Base-by-base conservation (phyloP, 768 basidiomycete genomes). In the Galerina marginata region DNA sequence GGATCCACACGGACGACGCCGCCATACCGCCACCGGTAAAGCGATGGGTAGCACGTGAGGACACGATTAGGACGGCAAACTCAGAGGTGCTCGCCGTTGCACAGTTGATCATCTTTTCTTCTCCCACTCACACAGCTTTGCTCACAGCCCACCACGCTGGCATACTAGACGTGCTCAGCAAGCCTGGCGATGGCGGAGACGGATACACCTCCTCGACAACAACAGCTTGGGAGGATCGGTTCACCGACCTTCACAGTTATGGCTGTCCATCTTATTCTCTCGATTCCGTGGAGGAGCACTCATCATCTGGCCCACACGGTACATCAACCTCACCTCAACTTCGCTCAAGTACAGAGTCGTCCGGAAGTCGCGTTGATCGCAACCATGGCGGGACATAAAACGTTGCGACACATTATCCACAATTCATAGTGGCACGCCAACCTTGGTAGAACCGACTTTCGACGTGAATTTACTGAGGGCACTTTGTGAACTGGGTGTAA, bases 401-500 rank as follows among this genome's bases (percentile, higher is more conserved):
- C 77, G 77, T 63, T 82, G 79, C 63, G 86, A 88, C 64, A 77
- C 77, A 10, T 58, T 77, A 40, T 71, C 75, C 20, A 76, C 78
- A n/a, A 70, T 73, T 16, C 74, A 80, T 38, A 74, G 76, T 59
- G 79, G 84, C 52, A 65, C 75, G 61, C 78, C 77, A 9, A 84
- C 75, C 60, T 74, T 93, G 40, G 87, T 95, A 9, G 95, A 95
- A 61, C 83, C 90, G n/a, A 89, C 82, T 60, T 98, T 98, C 65
- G 96, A 99, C 66, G 96, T 98, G 78, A 93, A 89, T 69, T 82
- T 96, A 20, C 76, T 99, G 59, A 79, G 96, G 66, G 88, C 90
- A n/a, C 76, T 99, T 48, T 98, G 96, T 72, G 96, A 99, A 50
- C 76, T 96, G 63, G 95, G 97, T 71, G 96, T 97, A 81, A 82